Percentiles rank a stretch among this genome's conserved stretches.
These are phyloP conservation scores for Pseudocercospora crystallina DNA, from an alignment of 2,329 filamentous ascomycete species.

Conservation along the genomic window DNA sequence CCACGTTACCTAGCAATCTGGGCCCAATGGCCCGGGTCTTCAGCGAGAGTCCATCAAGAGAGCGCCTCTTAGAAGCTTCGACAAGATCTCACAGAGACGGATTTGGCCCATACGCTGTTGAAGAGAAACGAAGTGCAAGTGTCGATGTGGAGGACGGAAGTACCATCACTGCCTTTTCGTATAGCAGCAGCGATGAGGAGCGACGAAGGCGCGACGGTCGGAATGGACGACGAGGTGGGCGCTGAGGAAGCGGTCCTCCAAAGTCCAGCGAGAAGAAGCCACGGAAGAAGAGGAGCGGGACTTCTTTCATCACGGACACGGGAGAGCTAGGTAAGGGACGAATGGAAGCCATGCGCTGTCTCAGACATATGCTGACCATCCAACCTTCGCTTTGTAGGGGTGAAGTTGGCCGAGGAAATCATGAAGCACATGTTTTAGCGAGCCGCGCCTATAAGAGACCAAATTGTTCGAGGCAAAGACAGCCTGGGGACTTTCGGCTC, in stretches of 20 bases:
- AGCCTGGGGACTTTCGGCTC: too few species aligned
- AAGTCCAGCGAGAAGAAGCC: conserved; percentile 2
- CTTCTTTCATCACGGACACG: conserved; percentile 9
- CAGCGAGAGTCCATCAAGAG: conserved; percentile 34
- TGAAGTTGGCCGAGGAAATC: conserved; percentile 15
- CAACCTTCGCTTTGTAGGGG: too few species aligned
- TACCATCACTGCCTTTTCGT: conserved; percentile 5
- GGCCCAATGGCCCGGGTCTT: conserved; percentile 14
- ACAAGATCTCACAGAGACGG: conserved; percentile 10
- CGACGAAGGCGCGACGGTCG: conserved; percentile 2
- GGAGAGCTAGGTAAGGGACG: conserved; percentile 3
- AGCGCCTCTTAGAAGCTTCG: conserved; percentile 10
- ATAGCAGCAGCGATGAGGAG: conserved; percentile 1
- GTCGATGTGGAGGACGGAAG: conserved; percentile 21
- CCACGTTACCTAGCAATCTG: conserved; percentile 10
- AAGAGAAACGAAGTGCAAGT: conserved; percentile 17
- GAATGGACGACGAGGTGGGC: conserved; percentile 11
- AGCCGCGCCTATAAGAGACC: too few species aligned
- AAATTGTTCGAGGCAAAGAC: too few species aligned
- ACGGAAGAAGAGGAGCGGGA: conserved; percentile 2
- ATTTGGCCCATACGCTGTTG: conserved; percentile 24
- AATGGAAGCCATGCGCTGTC: conserved; percentile 1
- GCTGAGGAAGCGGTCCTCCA: conserved; percentile 14
- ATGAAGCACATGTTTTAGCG: conserved; percentile 12
- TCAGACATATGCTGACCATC: not conserved